Percentiles rank a stretch among this genome's conserved stretches.
These are phyloP conservation scores for Stachybotrys chartarum DNA, from an alignment of 2,329 filamentous ascomycete species.

Conservation along the genomic window DNA sequence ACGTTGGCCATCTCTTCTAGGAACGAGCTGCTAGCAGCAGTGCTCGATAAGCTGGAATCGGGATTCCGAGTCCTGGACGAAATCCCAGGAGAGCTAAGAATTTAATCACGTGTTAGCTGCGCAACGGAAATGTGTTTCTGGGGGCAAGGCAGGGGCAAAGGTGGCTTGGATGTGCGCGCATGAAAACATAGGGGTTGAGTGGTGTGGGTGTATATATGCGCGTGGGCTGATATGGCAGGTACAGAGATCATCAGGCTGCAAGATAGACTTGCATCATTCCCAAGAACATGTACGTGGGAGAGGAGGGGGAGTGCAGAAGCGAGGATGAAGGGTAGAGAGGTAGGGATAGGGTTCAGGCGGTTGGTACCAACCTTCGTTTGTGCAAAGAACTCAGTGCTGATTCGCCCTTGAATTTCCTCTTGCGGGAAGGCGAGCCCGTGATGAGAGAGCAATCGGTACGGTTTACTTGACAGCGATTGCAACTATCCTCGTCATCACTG, in stretches of 20 bases:
- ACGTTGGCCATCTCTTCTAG: conserved; percentile 67
- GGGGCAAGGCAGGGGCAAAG: neutral
- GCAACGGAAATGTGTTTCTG: neutral
- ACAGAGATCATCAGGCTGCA: neutral
- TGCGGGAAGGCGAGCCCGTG: conserved; percentile 69
- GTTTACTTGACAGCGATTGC: conserved; percentile 71
- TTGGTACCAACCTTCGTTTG: conserved; percentile 60
- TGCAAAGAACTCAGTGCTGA: conserved; percentile 50
- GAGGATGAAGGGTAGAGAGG: neutral
- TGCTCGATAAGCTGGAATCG: conserved; percentile 54
- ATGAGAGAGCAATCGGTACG: conserved; percentile 64
- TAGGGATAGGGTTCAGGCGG: too few species aligned
- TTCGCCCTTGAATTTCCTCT: conserved; percentile 68
- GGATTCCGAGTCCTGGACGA: conserved; percentile 43
- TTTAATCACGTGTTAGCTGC: conserved; percentile 42
- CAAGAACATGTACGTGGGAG: too few species aligned
- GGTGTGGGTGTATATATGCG: conserved; percentile 4
- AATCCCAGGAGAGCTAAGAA: conserved; percentile 48
- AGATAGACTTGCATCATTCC: neutral
- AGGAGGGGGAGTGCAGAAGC: neutral
- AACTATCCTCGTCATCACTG: conserved; percentile 65
- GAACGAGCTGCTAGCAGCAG: conserved; percentile 53
- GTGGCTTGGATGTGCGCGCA: conserved; percentile 1
- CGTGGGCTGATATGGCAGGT: conserved; percentile 1
- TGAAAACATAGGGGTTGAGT: conserved; percentile 7